Conservation (phyloP, 2,329 filamentous ascomycete species). For the Pseudogymnoascus sp. region DNA sequence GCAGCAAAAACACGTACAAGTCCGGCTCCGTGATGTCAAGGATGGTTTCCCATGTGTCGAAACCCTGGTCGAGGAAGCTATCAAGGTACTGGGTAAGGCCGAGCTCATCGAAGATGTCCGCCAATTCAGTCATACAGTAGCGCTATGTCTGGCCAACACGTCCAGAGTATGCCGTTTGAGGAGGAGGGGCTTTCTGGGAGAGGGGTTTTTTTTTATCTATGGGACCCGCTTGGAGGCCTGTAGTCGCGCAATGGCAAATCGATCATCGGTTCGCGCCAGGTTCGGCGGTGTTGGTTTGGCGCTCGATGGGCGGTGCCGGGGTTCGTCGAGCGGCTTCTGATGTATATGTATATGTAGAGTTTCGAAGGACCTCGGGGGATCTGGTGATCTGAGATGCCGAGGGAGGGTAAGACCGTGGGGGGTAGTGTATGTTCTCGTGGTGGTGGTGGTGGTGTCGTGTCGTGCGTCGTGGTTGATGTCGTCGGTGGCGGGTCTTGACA, state of each 20-base stretch:
- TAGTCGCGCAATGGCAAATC: background rate
- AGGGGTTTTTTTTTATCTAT: background rate
- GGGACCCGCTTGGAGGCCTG: background rate
- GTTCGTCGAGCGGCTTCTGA: background rate
- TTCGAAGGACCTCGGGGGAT: background rate
- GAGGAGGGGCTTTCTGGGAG: background rate
- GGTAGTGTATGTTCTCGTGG: background rate
- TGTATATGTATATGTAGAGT: background rate
- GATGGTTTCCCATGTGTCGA: constrained; percentile 77
- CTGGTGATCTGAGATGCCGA: constrained; percentile 12
- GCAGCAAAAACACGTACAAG: constrained; percentile 41
- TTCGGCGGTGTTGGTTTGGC: background rate
- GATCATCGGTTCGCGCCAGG: background rate
- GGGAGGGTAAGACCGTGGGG: constrained; percentile 12
- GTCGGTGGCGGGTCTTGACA: background rate
- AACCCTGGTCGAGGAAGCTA: constrained; percentile 67
- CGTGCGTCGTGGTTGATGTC: background rate
- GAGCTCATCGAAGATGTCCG: constrained; percentile 61
- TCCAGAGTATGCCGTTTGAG: constrained; percentile 18
- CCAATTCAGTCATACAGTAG: constrained; percentile 44
- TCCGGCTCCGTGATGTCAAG: constrained; percentile 79
- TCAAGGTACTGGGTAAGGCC: constrained; percentile 71
- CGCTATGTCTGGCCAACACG: constrained; percentile 23
- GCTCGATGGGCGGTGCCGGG: background rate
- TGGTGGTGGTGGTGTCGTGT: background rate